A percentile compares a stretch with the other conserved stretches of the same genome.
phyloP scores from a whole-genome alignment of 1,284 basidiomycete species.

The Pholiota adiposa region DNA sequence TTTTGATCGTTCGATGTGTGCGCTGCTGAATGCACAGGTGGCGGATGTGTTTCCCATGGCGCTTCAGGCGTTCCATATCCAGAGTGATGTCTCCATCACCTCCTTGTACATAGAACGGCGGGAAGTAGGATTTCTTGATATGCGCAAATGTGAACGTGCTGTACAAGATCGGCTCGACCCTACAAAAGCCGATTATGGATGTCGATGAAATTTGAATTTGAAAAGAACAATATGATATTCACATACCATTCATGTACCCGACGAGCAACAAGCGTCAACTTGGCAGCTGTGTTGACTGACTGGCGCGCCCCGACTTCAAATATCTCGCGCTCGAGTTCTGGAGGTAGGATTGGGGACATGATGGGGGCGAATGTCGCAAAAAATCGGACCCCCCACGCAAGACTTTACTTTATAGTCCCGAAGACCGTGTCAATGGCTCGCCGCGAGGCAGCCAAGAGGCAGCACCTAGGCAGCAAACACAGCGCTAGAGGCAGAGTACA shows the following conservation, averaged over 20 bases:
- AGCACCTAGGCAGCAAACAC: background rate
- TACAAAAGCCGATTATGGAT: no score
- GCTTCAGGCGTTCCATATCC: background rate
- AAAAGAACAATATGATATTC: background rate
- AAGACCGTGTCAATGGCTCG: background rate
- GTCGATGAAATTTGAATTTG: no score
- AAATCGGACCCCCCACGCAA: background rate
- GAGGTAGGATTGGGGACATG: background rate
- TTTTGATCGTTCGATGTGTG: background rate
- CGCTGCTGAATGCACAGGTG: constrained; percentile 8
- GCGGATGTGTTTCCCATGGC: background rate
- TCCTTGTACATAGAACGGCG: constrained; percentile 2
- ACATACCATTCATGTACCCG: constrained; percentile 11
- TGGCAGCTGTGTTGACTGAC: background rate
- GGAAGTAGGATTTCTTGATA: background rate
- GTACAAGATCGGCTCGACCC: constrained; percentile 14
- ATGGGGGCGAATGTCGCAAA: background rate
- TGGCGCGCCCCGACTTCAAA: constrained; percentile 10
- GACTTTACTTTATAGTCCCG: background rate
- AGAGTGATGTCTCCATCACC: background rate
- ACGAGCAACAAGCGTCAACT: constrained; percentile 1
- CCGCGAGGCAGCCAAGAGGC: background rate
- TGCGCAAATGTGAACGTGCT: constrained; percentile 3
- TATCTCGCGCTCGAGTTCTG: constrained; percentile 16
- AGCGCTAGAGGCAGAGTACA: background rate